These are phyloP conservation scores for Syzygium aromaticum DNA, from an alignment of 345 rosid species.

Conservation along the genomic window DNA sequence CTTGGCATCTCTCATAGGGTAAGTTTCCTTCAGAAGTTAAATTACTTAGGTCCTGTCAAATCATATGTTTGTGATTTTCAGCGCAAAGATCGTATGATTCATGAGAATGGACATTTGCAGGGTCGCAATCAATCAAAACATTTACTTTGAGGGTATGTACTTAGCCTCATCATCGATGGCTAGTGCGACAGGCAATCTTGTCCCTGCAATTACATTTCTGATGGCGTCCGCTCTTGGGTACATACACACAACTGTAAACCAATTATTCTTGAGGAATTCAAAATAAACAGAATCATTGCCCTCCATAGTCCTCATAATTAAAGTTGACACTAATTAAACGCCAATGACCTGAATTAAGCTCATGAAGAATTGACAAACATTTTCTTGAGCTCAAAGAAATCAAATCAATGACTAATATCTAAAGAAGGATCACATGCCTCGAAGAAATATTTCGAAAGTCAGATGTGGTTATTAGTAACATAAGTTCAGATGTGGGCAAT, in stretches of 20 bases:
- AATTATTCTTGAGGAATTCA: neutral
- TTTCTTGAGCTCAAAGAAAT: neutral
- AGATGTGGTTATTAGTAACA: neutral
- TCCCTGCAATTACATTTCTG: slow-evolving; percentile 35
- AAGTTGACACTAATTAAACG: neutral
- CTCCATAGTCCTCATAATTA: neutral
- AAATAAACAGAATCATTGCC: neutral
- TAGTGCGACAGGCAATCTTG: slow-evolving; percentile 27
- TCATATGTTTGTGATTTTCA: neutral
- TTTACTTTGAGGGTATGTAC: slow-evolving; percentile 25
- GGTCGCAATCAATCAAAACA: slow-evolving; percentile 28
- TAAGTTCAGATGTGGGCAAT: neutral
- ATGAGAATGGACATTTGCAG: slow-evolving; percentile 8
- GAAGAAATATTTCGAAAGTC: neutral
- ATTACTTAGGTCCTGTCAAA: neutral
- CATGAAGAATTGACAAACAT: neutral
- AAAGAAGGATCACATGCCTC: neutral
- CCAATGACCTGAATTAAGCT: neutral
- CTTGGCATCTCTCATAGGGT: slow-evolving; percentile 35
- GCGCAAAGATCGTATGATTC: neutral
- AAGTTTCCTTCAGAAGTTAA: neutral
- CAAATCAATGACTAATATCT: neutral
- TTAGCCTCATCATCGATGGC: slow-evolving; percentile 36
- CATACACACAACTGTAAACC: neutral
- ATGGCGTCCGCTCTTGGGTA: slow-evolving; percentile 26